phyloP scores from a whole-genome alignment of 352 stramenopile species.

The Globisporangium solare region DNA sequence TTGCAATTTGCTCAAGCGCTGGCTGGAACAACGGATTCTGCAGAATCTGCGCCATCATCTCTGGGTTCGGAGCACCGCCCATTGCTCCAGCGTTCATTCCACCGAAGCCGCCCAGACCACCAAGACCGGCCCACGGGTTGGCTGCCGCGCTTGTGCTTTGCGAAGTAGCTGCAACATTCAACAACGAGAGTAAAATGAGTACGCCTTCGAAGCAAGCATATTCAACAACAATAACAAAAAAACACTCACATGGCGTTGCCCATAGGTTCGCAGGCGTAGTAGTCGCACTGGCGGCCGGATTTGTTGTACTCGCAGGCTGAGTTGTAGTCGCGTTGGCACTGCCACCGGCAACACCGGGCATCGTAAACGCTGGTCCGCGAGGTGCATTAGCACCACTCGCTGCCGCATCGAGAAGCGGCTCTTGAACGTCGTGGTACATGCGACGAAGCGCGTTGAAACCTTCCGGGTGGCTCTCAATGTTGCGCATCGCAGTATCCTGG shows the following conservation, averaged over 20 bases:
- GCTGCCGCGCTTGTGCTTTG: background rate
- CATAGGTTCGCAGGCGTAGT: constrained; percentile 49
- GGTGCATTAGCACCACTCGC: constrained; percentile 39
- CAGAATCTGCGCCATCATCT: constrained; percentile 83
- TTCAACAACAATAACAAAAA: background rate
- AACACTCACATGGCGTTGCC: constrained; percentile 21
- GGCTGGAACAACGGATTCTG: constrained; percentile 86
- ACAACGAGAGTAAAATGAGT: background rate
- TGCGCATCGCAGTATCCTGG: constrained; percentile 95
- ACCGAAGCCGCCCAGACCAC: constrained; percentile 16
- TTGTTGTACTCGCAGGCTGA: constrained; percentile 17
- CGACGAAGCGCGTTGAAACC: constrained; percentile 95
- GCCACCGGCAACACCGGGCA: constrained; percentile 72
- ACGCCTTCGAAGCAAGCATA: background rate
- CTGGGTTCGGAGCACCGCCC: constrained; percentile 36
- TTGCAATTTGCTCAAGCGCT: constrained; percentile 77
- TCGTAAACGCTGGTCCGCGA: constrained; percentile 69
- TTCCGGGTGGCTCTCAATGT: constrained; percentile 97
- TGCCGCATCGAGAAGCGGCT: constrained; percentile 93
- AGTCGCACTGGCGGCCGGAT: constrained; percentile 12
- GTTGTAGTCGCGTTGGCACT: constrained; percentile 17
- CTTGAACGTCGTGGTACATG: constrained; percentile 94
- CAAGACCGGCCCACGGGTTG: constrained; percentile 13
- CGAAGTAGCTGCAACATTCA: constrained; percentile 1
- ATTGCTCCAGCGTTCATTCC: constrained; percentile 1